Evolutionary conservation across 192 early-diverging fungal genomes (phyloP), one percentile per base, ranked within the genome.

Genomic region (Linnemannia exigua): DNA sequence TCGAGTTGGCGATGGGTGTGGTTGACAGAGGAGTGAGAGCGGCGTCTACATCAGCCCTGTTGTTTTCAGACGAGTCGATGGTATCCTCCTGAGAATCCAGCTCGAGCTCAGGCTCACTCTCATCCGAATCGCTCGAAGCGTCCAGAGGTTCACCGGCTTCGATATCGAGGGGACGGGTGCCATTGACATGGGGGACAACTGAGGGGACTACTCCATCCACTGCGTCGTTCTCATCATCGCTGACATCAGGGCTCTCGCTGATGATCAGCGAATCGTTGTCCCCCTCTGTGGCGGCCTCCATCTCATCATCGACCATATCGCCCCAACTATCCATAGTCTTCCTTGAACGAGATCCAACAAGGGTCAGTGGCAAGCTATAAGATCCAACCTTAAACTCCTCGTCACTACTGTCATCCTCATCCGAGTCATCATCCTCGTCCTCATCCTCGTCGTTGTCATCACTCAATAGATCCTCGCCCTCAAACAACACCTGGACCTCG

Each of bases 91-190:
- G 72, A 74, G 25, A 74, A 48, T 51, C 50, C 50, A 51, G 31
- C 48, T 74, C 72, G 22, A 74, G 50, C 11, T 51, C 72, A 54
- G 72, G 35, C 9, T 74, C 72, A 17, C 46, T 73, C 31, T 47
- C 50, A n/a, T 47, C 46, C 71, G 28, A 44, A 28, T 28, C 74
- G 12, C 50, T 41, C 5, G 74, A 58, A 35, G 54, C 20, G 25
- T 75, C 74, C 28, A 41, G 68, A 6, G 51, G 50, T 16, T 86
- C 75, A 38, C 76, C 79, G 70, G 80, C 76, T 31, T 85, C 83
- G 2, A 85, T 78, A 72, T 85, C 83, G 16, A 85, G 61, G 12
- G 83, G 79, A 51, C 79, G 76, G 16, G 70, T 71, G n/a, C 79
- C 84, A 47, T 61, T 76, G 11, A 66, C 74, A 35, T 20, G 36